These are phyloP conservation scores for Lathyrus aphaca DNA, from an alignment of 306 rosid genomes.

Conservation along the genomic window DNA sequence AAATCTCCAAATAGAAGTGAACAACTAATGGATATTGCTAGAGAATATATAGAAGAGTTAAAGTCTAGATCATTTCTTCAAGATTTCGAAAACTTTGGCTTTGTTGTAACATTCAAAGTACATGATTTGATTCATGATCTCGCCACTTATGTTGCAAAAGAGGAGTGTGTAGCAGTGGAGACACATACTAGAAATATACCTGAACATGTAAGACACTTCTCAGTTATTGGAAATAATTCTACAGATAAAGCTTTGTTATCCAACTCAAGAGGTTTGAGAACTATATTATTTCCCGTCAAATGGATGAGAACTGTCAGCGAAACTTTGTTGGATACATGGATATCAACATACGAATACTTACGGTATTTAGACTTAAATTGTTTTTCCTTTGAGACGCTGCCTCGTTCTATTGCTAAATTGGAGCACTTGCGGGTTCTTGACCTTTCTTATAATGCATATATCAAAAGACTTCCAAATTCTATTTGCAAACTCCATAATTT, in stretches of 20 bases:
- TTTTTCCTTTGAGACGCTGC: background rate
- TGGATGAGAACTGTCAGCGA: background rate
- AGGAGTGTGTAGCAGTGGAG: background rate
- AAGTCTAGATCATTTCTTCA: background rate
- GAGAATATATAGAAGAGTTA: background rate
- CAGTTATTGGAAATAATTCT: background rate
- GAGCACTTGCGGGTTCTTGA: background rate
- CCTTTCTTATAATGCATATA: background rate
- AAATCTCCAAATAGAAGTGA: background rate
- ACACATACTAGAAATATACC: background rate
- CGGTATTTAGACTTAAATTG: background rate
- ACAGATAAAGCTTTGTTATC: background rate
- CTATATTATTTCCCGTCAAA: background rate
- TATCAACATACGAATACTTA: background rate
- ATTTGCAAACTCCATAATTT: background rate
- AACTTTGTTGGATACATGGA: background rate
- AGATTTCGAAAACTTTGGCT: background rate
- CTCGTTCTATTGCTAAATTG: background rate
- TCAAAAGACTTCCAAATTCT: background rate
- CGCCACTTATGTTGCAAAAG: background rate
- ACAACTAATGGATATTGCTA: background rate
- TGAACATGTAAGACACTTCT: background rate
- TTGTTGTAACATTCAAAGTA: background rate
- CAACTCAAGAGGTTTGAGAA: background rate
- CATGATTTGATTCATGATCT: slow-evolving; percentile 15